Conservation (phyloP, 1,139 yeast genomes). For the Scheffersomyces cryptocercus region DNA sequence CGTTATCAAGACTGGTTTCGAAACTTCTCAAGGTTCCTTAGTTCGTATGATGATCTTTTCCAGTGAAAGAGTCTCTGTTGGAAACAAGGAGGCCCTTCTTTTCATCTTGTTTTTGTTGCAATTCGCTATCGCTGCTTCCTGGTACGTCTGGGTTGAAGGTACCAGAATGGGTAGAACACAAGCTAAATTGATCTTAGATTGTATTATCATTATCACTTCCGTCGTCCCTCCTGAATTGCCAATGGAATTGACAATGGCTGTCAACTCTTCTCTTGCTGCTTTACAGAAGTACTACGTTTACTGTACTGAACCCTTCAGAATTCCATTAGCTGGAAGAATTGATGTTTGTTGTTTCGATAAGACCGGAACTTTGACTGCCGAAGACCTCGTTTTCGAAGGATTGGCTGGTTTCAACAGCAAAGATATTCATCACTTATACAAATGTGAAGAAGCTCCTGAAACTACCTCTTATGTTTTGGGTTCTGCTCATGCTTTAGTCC, state of each 20-base stretch:
- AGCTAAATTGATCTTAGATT: conserved; percentile 89
- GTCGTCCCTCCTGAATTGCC: conserved; percentile 99
- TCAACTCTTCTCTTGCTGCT: conserved; percentile 85
- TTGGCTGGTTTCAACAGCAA: conserved; percentile 74
- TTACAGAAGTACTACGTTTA: conserved; percentile 84
- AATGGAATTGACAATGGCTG: conserved; percentile 99
- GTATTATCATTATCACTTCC: conserved; percentile 92
- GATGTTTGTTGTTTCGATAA: conserved; percentile 99
- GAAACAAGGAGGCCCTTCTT: conserved; percentile 90
- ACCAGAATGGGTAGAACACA: conserved; percentile 93
- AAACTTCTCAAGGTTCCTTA: conserved; percentile 95
- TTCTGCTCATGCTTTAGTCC: conserved; percentile 94
- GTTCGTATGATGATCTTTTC: conserved; percentile 98
- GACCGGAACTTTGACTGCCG: conserved; percentile 98
- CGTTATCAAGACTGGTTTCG: conserved; percentile 93
- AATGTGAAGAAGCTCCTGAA: conserved; percentile 60
- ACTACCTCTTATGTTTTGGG: conserved; percentile 79
- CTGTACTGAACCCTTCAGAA: conserved; percentile 98
- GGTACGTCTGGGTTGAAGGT: conserved; percentile 99
- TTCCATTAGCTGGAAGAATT: conserved; percentile 96
- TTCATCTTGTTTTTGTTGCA: conserved; percentile 86
- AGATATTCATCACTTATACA: conserved; percentile 57
- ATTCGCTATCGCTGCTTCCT: conserved; percentile 93
- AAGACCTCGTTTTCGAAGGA: conserved; percentile 95
- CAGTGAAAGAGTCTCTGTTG: conserved; percentile 95